phyloP scores from a whole-genome alignment of 257 asterid genomes.

The Petunia secreta region DNA sequence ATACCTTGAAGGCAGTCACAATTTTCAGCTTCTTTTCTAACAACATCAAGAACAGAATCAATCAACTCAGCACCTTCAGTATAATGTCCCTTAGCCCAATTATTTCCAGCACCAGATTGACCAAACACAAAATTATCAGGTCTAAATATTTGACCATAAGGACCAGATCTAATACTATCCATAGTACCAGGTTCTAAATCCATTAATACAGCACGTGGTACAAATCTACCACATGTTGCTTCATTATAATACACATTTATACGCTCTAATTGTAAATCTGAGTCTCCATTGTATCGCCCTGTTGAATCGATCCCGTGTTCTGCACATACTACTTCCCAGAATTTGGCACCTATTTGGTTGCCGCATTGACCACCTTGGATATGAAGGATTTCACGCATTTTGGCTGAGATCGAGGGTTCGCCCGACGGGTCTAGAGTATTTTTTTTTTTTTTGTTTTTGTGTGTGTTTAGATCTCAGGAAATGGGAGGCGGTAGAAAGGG shows the following conservation, averaged over 20 bases:
- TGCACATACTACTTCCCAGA: slow-evolving; percentile 26
- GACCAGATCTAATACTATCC: slow-evolving; percentile 24
- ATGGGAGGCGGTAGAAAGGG: neutral
- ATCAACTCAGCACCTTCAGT: slow-evolving; percentile 23
- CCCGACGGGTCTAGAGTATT: too few relatives aligned
- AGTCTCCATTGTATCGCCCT: neutral
- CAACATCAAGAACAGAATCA: slow-evolving; percentile 16
- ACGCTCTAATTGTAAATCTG: slow-evolving; percentile 18
- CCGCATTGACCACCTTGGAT: slow-evolving; percentile 27
- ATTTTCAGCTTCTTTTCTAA: slow-evolving; percentile 20
- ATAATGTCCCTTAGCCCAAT: slow-evolving; percentile 25
- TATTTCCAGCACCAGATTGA: slow-evolving; percentile 25
- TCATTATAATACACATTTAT: slow-evolving; percentile 24
- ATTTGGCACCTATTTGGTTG: slow-evolving; percentile 27
- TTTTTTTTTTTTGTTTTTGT: too few relatives aligned
- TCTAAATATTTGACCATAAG: slow-evolving; percentile 17
- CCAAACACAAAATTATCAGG: slow-evolving; percentile 26
- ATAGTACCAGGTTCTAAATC: slow-evolving; percentile 23
- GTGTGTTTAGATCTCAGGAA: neutral
- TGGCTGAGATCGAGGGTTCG: neutral
- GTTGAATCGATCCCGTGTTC: slow-evolving; percentile 25
- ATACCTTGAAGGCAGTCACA: slow-evolving; percentile 24
- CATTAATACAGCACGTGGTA: slow-evolving; percentile 19
- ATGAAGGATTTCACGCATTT: slow-evolving; percentile 26
- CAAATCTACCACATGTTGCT: slow-evolving; percentile 18